These are phyloP conservation scores for Caloboletus firmus DNA, from an alignment of 1,284 basidiomycete genomes.

Conservation along the genomic window DNA sequence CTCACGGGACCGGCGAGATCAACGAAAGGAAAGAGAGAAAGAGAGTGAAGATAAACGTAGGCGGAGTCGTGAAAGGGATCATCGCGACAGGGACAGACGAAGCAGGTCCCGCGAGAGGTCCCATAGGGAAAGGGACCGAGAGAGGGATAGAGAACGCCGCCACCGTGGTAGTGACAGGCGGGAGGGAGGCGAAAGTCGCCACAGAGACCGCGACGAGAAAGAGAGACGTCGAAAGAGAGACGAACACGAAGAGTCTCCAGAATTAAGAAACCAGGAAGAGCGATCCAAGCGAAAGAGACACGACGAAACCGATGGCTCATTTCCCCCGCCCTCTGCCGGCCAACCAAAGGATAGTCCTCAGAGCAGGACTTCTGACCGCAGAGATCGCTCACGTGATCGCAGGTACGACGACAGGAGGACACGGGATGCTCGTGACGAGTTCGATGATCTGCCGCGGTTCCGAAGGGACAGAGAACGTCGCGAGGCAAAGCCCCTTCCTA, in stretches of 20 bases:
- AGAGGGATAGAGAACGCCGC: slow-evolving; percentile 44
- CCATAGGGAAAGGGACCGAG: slow-evolving; percentile 48
- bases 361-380: slow-evolving; percentile 46
- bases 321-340: slow-evolving; percentile 37
- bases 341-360: slow-evolving; percentile 54
- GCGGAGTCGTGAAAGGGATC: slow-evolving; percentile 53
- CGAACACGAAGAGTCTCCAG: slow-evolving; percentile 49
- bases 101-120: slow-evolving; percentile 45
- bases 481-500: slow-evolving; percentile 29
- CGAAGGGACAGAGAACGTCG: slow-evolving; percentile 42
- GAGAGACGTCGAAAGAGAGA: slow-evolving; percentile 61
- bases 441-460: slow-evolving; percentile 50
- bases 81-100: slow-evolving; percentile 49
- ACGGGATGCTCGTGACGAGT: slow-evolving; percentile 59
- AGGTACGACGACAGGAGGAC: slow-evolving; percentile 51
- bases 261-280: slow-evolving; percentile 47
- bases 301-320: slow-evolving; percentile 45
- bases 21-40: slow-evolving; percentile 52
- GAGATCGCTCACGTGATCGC: slow-evolving; percentile 56
- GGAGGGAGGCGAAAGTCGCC: slow-evolving; percentile 41
- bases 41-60: slow-evolving; percentile 54
- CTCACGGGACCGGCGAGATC: slow-evolving; percentile 55
- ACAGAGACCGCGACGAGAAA: slow-evolving; percentile 49
- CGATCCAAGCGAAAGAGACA: slow-evolving; percentile 57
- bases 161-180: slow-evolving; percentile 52